Evolutionary conservation across 1,139 yeast genomes (phyloP), one percentile per base, ranked within the genome.

Genomic region (Pichia sp.): DNA sequence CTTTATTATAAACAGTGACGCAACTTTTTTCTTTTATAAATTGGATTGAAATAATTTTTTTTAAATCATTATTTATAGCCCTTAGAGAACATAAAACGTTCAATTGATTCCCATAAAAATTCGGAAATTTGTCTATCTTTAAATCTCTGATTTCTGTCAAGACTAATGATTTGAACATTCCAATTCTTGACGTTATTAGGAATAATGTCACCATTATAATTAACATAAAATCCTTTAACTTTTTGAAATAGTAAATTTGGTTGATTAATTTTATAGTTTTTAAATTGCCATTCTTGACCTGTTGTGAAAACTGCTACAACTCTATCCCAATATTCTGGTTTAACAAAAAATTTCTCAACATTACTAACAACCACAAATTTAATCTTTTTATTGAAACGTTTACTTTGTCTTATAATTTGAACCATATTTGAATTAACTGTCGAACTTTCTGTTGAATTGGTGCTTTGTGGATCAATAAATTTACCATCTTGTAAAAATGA

Each of bases 261-360:
- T 49, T 82, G 79, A 32, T 81, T 73, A 77, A 89, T 85, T 59
- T 83, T 85, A 65, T 92, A 92, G 57, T 82, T 80, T 57, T 86
- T 78, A 65, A 92, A 87, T 66, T 92, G 99, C 99, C 99, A 92
- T 43, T 82, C 74, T 67, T 92, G 98, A 20, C 99, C 98, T 2
- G 97, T 92, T 16, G 96, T 92, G 67, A 92, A 85, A 31, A 92
- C 87, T 0, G 96, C 97, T 41, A 92, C 86, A 1, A 94, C 97
- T 48, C 98, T 74, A 57, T 83, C 87, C 99, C 99, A 92, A 65
- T 94, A 89, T 60, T 92, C 98, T 4, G 96, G 96, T 60, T 89
- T 90, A 26, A 85, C 82, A 69, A 92, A 90, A 68, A 94, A 90
- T 64, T 82, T 76, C 46, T 89, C 95, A 6, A 89, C 89, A 49